Evolutionary conservation across 192 early-diverging fungal species (phyloP).

Genomic region (Spinellus fusiger): DNA sequence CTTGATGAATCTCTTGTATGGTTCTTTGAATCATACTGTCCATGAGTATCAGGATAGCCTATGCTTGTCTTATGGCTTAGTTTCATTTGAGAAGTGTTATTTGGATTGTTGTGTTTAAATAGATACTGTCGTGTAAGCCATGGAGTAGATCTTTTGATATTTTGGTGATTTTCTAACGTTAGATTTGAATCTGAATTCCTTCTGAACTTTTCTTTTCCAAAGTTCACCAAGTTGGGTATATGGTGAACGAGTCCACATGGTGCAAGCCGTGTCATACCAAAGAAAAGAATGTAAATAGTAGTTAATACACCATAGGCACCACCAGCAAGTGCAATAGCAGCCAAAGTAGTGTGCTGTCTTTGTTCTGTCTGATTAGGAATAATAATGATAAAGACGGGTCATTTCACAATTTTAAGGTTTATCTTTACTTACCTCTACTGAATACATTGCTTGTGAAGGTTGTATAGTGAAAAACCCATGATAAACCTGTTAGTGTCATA

Average conservation of each 20-base stretch:
- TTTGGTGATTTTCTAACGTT: neutral
- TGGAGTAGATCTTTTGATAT: neutral
- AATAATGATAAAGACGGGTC: too few relatives aligned
- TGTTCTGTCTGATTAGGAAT: constrained; percentile 8
- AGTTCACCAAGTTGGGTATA: constrained; percentile 13
- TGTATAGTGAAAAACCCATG: constrained; percentile 14
- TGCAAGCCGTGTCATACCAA: constrained; percentile 20
- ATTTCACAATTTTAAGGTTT: too few relatives aligned
- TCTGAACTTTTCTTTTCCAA: neutral
- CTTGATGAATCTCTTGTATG: too few relatives aligned
- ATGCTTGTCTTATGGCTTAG: too few relatives aligned
- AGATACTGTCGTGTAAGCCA: neutral
- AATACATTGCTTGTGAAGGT: neutral
- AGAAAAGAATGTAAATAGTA: constrained; percentile 19
- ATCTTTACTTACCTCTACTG: too few relatives aligned
- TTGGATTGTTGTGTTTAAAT: neutral
- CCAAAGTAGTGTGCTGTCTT: constrained; percentile 17
- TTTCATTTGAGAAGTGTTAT: too few relatives aligned
- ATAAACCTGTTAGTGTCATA: constrained; percentile 1
- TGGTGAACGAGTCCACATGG: constrained; percentile 25
- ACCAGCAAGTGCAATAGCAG: constrained; percentile 21
- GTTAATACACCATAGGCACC: constrained; percentile 21
- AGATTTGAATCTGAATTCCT: neutral
- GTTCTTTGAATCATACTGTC: too few relatives aligned
- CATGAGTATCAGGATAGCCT: too few relatives aligned